Base-by-base conservation (phyloP, 1,284 basidiomycete species). In the Sporisorium iseilematis-ciliati region DNA sequence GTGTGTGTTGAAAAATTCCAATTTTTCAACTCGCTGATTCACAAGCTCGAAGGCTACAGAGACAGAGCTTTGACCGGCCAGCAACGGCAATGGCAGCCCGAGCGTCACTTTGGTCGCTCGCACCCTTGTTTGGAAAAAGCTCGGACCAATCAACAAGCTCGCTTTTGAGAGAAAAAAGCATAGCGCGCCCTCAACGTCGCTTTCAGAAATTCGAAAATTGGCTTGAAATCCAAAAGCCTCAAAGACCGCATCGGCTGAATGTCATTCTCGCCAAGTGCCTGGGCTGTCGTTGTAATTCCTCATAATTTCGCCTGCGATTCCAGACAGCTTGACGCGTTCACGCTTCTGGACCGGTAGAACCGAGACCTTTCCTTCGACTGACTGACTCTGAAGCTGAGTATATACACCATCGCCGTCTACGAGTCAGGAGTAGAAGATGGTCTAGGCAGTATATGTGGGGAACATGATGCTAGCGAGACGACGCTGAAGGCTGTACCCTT, bases 121-220 rank as follows among this genome's bases (percentile, higher is more conserved):
- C 16, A 23, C 26, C n/a, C 31, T 31, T 42, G 21, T 29, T 29
- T 29, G 29, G 31, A 38, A 58, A 23, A 35, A 61, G 58, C 68
- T 55, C 58, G 62, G 68, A 42, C 68, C 68, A 71, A 71, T 71
- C 68, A 71, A 65, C 63, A 58, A 35, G 55, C 63, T 43, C 63
- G 55, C 52, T 71, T 71, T 71, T 42, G 57, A 45, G 57, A 59
- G 61, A 58, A 38, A 58, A 38, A 14, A 21, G 25, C 16, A 33
- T 40, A 20, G 49, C 29, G 7, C 7, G 20, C 31, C 23, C 7
- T 14, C 18, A 29, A 43, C 7, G 31, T 42, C 31, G 20, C 43
- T 23, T 42, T 45, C 23, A 38, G 23, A 49, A 40, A 52, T 26
- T 10, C 14, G n/a, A 40, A 23, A 21, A 21, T 35, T 18, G n/a